These are phyloP conservation scores for Aspergillus pseudoviridinutans DNA, from an alignment of 2,329 filamentous ascomycete genomes.

Conservation along the genomic window DNA sequence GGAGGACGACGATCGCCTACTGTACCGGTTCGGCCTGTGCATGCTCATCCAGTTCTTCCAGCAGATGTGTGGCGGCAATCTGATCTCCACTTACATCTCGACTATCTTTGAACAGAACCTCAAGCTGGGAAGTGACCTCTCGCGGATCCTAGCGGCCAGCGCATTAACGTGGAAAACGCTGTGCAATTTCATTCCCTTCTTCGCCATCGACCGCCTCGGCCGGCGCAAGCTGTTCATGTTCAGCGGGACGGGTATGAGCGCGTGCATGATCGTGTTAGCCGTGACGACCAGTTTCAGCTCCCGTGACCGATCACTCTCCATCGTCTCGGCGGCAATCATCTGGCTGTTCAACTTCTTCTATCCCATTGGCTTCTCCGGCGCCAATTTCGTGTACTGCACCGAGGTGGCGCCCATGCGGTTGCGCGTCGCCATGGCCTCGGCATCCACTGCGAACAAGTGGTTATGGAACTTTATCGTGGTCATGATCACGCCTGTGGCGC, in stretches of 20 bases:
- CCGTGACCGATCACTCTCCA: slow-evolving; percentile 2
- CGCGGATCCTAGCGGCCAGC: slow-evolving; percentile 12
- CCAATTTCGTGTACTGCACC: slow-evolving; percentile 17
- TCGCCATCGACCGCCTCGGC: slow-evolving; percentile 13
- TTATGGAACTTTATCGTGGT: slow-evolving; percentile 44
- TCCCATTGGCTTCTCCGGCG: slow-evolving; percentile 17
- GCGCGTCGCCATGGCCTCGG: slow-evolving; percentile 14
- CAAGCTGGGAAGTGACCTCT: slow-evolving; percentile 1
- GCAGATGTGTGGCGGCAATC: slow-evolving; percentile 31
- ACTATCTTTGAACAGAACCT: slow-evolving; percentile 15
- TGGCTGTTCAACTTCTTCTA: slow-evolving; percentile 19
- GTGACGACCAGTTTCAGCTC: slow-evolving; percentile 12
- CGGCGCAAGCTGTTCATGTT: slow-evolving; percentile 17
- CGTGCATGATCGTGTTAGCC: slow-evolving; percentile 14
- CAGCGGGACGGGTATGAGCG: slow-evolving; percentile 13
- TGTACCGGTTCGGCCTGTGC: slow-evolving; percentile 47
- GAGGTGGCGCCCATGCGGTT: slow-evolving; percentile 17
- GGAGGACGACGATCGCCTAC: slow-evolving; percentile 47
- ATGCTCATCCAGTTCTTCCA: slow-evolving; percentile 49
- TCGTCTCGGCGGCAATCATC: slow-evolving; percentile 12
- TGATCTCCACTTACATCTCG: slow-evolving; percentile 40
- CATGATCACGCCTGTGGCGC: slow-evolving; percentile 39
- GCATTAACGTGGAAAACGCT: slow-evolving; percentile 16
- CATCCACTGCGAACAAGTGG: slow-evolving; percentile 14
- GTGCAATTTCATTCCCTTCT: slow-evolving; percentile 13